phyloP scores from a whole-genome alignment of 768 basidiomycete genomes.

The Amanita polypyramis region DNA sequence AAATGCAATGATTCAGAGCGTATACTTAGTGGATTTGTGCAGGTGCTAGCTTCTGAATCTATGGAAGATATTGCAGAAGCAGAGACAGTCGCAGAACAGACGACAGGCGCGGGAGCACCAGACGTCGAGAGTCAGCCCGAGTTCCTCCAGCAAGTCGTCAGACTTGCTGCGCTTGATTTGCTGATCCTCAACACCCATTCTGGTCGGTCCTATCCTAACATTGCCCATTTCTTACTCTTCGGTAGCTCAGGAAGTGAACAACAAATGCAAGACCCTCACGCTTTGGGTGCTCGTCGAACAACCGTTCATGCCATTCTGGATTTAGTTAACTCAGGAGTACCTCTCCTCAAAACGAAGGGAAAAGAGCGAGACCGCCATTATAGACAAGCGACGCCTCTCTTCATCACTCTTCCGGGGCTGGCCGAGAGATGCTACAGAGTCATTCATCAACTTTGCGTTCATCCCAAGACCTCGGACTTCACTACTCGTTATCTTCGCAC shows the following conservation, averaged over 20 bases:
- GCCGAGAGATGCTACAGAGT: conserved; percentile 83
- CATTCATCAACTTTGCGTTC: conserved; percentile 79
- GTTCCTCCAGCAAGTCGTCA: conserved; percentile 54
- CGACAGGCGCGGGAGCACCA: conserved; percentile 67
- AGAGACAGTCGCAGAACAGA: conserved; percentile 49
- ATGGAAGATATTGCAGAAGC: conserved; percentile 48
- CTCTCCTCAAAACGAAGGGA: conserved; percentile 37
- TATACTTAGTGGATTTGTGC: conserved; percentile 71
- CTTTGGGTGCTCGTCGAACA: conserved; percentile 56
- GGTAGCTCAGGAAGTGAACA: conserved; percentile 49
- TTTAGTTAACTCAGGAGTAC: conserved; percentile 63
- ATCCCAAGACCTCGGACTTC: conserved; percentile 71
- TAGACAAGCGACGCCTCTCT: conserved; percentile 39
- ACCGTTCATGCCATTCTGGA: conserved; percentile 78
- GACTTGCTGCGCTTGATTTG: conserved; percentile 71
- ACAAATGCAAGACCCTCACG: conserved; percentile 70
- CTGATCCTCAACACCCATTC: conserved; percentile 68
- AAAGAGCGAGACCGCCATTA: conserved; percentile 23
- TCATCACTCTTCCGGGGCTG: conserved; percentile 56
- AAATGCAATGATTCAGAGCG: conserved; percentile 77
- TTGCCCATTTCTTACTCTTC: conserved; percentile 83
- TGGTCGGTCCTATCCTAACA: conserved; percentile 59
- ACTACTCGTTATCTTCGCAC: conserved; percentile 82
- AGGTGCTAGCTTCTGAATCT: conserved; percentile 52
- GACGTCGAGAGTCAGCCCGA: conserved; percentile 36